These are phyloP conservation scores for Fragosphaeria purpurea DNA, from an alignment of 2,329 filamentous ascomycete species.

Conservation along the genomic window DNA sequence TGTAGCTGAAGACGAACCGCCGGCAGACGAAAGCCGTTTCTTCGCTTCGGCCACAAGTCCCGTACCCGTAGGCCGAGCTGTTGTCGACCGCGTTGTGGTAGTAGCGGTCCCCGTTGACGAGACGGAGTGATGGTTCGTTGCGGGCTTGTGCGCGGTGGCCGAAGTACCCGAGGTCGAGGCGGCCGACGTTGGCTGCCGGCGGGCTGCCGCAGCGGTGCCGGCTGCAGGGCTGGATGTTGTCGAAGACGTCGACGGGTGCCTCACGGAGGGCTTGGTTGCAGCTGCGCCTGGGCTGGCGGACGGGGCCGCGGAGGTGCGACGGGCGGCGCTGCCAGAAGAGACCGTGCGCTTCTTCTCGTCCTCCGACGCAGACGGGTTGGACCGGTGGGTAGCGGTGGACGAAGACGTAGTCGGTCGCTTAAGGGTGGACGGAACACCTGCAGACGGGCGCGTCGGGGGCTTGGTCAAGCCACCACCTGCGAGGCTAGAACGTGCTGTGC, in stretches of 20 bases:
- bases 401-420: slow-evolving; percentile 23
- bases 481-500: slow-evolving; percentile 17
- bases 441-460: slow-evolving; percentile 20
- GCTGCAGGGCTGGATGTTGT: background rate
- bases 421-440: slow-evolving; percentile 16
- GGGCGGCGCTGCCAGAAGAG: slow-evolving; percentile 15
- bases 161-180: slow-evolving; percentile 4
- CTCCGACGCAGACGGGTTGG: slow-evolving; percentile 25
- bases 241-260: background rate
- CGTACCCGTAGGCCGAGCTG: slow-evolving; percentile 14
- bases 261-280: slow-evolving; percentile 1
- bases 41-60: slow-evolving; percentile 37
- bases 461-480: slow-evolving; percentile 19
- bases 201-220: slow-evolving; percentile 21
- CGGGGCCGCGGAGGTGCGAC: slow-evolving; percentile 23
- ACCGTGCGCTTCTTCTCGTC: slow-evolving; percentile 26
- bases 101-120: slow-evolving; percentile 16
- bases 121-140: slow-evolving; percentile 27
- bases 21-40: slow-evolving; percentile 47
- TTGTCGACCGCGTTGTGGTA: slow-evolving; percentile 21
- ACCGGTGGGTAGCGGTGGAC: slow-evolving; percentile 21
- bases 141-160: slow-evolving; percentile 21
- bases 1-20: slow-evolving; percentile 24
- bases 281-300: slow-evolving; percentile 10
- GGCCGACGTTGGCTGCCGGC: slow-evolving; percentile 16